These are phyloP conservation scores for Pyronema domesticum DNA, from an alignment of 495 filamentous ascomycete species.

Conservation along the genomic window DNA sequence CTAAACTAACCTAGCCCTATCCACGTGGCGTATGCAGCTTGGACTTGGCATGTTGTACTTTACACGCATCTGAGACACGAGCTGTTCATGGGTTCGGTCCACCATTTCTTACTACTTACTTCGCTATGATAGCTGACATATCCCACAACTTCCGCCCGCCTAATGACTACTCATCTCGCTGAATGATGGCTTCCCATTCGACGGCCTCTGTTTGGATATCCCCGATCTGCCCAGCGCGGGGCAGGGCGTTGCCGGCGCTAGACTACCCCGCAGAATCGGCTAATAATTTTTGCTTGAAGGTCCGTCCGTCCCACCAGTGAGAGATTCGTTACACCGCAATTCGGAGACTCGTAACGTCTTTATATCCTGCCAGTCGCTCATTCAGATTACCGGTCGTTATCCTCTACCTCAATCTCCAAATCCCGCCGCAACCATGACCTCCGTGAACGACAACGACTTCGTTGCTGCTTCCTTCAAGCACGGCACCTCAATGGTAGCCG, in stretches of 20 bases:
- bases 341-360: not conserved
- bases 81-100: too few relatives aligned
- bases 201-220: not conserved
- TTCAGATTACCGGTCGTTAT: not conserved
- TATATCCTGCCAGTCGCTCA: not conserved
- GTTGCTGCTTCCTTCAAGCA: conserved; percentile 8
- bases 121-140: too few relatives aligned
- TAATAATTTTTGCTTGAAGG: not conserved
- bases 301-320: not conserved
- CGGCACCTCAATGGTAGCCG: conserved; percentile 6
- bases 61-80: too few relatives aligned
- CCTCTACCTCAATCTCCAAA: not conserved
- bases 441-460: conserved; percentile 4
- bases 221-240: not conserved
- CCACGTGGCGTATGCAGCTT: too few relatives aligned
- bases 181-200: not conserved
- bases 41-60: too few relatives aligned
- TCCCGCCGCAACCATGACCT: not conserved
- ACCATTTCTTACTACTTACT: too few relatives aligned
- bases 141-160: too few relatives aligned
- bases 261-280: not conserved
- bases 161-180: not conserved
- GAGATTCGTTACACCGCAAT: not conserved
- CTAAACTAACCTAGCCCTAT: too few relatives aligned
- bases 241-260: not conserved